A percentile compares a stretch with the other conserved stretches of the same genome.
phyloP scores from a whole-genome alignment of 2,329 filamentous ascomycete species.

The Zymoseptoria pseudotritici region DNA sequence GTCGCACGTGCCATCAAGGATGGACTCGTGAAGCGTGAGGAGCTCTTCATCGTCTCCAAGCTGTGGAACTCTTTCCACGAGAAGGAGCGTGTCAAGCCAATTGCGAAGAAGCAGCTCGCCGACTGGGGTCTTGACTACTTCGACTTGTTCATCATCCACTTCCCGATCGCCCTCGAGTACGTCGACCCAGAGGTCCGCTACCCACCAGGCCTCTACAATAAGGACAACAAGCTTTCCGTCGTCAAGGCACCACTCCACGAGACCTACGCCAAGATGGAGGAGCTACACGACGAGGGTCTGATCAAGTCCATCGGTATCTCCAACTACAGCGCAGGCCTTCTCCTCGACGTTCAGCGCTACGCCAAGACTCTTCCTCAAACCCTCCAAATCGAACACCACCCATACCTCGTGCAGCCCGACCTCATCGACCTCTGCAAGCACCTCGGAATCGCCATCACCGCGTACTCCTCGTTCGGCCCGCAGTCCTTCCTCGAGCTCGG shows the following conservation, averaged over 20 bases:
- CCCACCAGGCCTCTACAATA: constrained; percentile 66
- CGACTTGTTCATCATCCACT: constrained; percentile 75
- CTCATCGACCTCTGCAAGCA: constrained; percentile 62
- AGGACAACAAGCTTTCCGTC: constrained; percentile 56
- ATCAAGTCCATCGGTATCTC: constrained; percentile 69
- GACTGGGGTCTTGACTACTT: constrained; percentile 87
- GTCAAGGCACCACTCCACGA: constrained; percentile 68
- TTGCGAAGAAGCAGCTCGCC: constrained; percentile 66
- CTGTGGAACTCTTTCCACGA: constrained; percentile 92
- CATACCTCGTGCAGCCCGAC: constrained; percentile 70
- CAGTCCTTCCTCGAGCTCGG: constrained; percentile 71
- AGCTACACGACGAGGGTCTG: constrained; percentile 60
- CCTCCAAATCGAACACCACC: constrained; percentile 86
- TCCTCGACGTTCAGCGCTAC: constrained; percentile 75
- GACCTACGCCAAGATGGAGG: constrained; percentile 77
- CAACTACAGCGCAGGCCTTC: constrained; percentile 72
- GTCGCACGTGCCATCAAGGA: constrained; percentile 73
- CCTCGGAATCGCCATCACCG: constrained; percentile 58
- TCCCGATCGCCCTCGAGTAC: constrained; percentile 79
- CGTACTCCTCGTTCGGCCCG: constrained; percentile 78
- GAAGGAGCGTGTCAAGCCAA: constrained; percentile 65
- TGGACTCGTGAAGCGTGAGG: constrained; percentile 71
- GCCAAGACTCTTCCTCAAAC: constrained; percentile 66
- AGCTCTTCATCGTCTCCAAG: constrained; percentile 89
- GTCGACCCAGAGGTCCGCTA: constrained; percentile 73